Evolutionary conservation across 2,329 filamentous ascomycete species (phyloP), one percentile per base, ranked within the genome.

Genomic region (Pseudogymnoascus sp.): DNA sequence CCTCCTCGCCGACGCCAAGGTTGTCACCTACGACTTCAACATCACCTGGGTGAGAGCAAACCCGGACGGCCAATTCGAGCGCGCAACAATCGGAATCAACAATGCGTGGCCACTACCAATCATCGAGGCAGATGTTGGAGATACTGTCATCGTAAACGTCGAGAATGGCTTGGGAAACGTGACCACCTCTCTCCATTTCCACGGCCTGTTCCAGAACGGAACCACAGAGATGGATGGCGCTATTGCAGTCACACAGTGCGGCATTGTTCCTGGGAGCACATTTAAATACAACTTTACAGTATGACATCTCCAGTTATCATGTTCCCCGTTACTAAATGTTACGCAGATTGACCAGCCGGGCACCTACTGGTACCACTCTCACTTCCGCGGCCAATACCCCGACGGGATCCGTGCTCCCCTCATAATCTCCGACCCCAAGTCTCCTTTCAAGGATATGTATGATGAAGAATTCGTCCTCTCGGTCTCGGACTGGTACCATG

Each of bases 21-120:
- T 78, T 0, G 77, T 85, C 35, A 81, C 76, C 4, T 83, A 87
- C 70, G 79, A 90, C 73, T 91, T 88, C 76, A 84, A 87, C 69
- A 79, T 91, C 67, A 83, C 81, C 64, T 92, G 89, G 89, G 84
- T 90, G 10, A 82, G 76, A 44, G 83, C 87, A 35, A 88, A 89
- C 69, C 90, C 90, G 0, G 90, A 93, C 76, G 87, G 86, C 21
- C 77, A 80, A 7, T 81, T 81, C 65, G 78, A 83, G 40, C 82
- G 89, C 33, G 81, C 85, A n/a, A 83, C 83, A 3, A 90, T 93
- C 71, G 89, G 88, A 53, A 88, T 95, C 76, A 93, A 95, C 70
- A 84, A 83, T 4, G 74, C 87, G 76, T 91, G 89, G 87, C 90
- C 90, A 1, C 81, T 89, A 62, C 90, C 90, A 0, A 74, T 76